Evolutionary conservation across 805 yeast species (phyloP), one percentile per base, ranked within the genome.

Genomic region (Saturnispora sanitii): DNA sequence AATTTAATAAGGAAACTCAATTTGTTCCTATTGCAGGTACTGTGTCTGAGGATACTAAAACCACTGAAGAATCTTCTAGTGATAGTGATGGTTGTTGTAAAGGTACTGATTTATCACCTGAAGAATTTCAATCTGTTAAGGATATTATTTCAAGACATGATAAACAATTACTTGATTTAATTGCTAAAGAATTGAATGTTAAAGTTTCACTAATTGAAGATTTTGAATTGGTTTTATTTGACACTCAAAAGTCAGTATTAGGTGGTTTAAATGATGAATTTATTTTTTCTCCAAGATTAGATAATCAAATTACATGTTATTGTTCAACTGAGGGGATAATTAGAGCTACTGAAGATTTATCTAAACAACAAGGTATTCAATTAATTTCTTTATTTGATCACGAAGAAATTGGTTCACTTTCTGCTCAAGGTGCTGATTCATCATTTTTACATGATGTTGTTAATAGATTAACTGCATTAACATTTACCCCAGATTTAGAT

Each of bases 371-470:
- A 2, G 81, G 84, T 33, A 77, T 86, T 32, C 78, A 82, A 54
- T 58, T 88, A 55, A 70, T 87, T 41, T 79, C 95, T 0, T 67
- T 88, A 45, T 90, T 92, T 59, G 98, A 90, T 58, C 97, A 92
- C 60, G 98, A 90, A 62, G 98, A 90, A 60, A 72, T 90, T 49
- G 98, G 98, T 1, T 87, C 96, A 2, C 69, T 77, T 7, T 82
- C 95, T 15, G 95, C 95, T 12, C 96, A 90, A 61, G 98, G 98
- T 48, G 98, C 98, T 1, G 88, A 85, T 54, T 86, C 96, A 2
- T 82, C 88, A 45, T 85, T 92, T 57, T 65, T 90, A 41, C 92
- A 92, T 18, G 82, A 86, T 50, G 70, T 85, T 27, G 58, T 88
- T 39, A 74, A 72, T 45, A 74, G 96, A 55, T 60, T 88, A 35